Base-by-base conservation (phyloP, 129 eudicot species). In the Flaveria linearis region DNA sequence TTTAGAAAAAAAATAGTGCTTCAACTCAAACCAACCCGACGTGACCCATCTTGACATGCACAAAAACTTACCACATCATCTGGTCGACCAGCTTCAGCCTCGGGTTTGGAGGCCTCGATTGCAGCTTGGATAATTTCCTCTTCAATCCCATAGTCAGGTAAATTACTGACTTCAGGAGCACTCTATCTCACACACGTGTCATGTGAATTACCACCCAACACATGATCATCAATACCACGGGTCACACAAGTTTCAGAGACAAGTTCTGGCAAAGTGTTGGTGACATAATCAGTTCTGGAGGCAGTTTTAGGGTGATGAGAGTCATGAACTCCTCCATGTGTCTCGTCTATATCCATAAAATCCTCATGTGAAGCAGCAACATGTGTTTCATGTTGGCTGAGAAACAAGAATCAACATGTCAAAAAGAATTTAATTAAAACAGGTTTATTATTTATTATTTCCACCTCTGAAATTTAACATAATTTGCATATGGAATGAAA, bases 301-400 rank as follows among this genome's bases (percentile, higher is more conserved):
- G 81, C 84, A 73, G 77, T 77, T 13, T 82, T 87, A 81, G 96
- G 84, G 51, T 45, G 85, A 62, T 79, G 78, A 26, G 95, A 72
- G 56, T 73, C 87, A 22, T 58, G 65, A 23, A 23, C 23, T 58
- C 65, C 65, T 58, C 65, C 22, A 3, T 10, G 65, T 50, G 89
- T 86, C 56, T 86, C 92, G 82, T 94, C 97, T 52, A 94, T 80
- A 26, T 91, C 97, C 99, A 94, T 94, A 13, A 73, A 82, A 86
- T 94, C 99, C 72, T 87, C 89, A 8, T 51, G 87, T 63, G 84
- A 46, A 68, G 85, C 81, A 77, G 85, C 74, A 61, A 80, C 84
- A 71, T 88, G 33, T 70, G 90, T 47, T 69, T 70, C 91, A 68
- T 83, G 90, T 62, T 58, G 28, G 78, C n/a, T n/a, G n/a, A n/a